Evolutionary conservation across 2,329 filamentous ascomycete species (phyloP).

Genomic region (Alternaria brassicae): DNA sequence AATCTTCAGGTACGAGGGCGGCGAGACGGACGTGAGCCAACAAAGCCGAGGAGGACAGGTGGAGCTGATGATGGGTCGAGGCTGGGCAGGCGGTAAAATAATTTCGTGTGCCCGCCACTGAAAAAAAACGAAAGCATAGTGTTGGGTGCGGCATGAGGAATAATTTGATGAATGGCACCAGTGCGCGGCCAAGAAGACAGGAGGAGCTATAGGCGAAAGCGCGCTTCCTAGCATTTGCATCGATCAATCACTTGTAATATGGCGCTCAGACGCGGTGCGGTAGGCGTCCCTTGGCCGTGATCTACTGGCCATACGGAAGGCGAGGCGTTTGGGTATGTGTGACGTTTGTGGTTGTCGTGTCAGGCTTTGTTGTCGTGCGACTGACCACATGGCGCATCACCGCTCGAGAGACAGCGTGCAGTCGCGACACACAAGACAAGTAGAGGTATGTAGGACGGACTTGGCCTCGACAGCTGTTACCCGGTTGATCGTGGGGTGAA

Average conservation of each 20-base stretch:
- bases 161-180: neutral
- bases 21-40: constrained; percentile 3
- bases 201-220: constrained; percentile 1
- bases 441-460: neutral
- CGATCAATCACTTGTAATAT: constrained; percentile 9
- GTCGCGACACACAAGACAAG: neutral
- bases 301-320: constrained; percentile 21
- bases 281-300: constrained; percentile 25
- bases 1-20: constrained; percentile 17
- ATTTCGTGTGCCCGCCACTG: constrained; percentile 7
- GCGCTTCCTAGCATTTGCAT: neutral
- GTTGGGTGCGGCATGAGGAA: constrained; percentile 11
- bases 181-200: constrained; percentile 15
- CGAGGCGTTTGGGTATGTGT: constrained; percentile 11
- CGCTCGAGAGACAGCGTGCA: neutral
- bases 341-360: constrained; percentile 2
- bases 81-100: constrained; percentile 20
- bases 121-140: constrained; percentile 10
- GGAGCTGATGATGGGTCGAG: constrained; percentile 10
- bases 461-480: constrained; percentile 4
- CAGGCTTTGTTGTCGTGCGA: constrained; percentile 1
- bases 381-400: constrained; percentile 8
- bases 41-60: constrained; percentile 8
- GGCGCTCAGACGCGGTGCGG: constrained; percentile 24
- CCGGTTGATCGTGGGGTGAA: constrained; percentile 6